A percentile compares a stretch with the other conserved stretches of the same genome.
Evolutionary conservation across 1,284 basidiomycete genomes (phyloP).

Genomic region (Taiwanofungus camphoratus): DNA sequence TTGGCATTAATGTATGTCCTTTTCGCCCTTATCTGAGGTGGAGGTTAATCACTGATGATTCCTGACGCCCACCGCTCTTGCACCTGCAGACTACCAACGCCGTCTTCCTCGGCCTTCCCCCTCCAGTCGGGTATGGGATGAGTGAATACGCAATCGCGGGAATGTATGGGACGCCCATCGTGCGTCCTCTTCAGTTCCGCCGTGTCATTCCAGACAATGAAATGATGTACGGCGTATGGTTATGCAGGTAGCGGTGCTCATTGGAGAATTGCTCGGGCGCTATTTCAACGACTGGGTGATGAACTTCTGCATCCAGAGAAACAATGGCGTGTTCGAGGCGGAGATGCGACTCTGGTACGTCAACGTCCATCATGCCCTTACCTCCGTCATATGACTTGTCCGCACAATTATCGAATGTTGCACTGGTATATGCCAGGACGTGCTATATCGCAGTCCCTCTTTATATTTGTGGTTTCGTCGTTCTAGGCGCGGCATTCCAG

Average conservation of each 20-base stretch:
- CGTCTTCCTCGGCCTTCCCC: slow-evolving; percentile 57
- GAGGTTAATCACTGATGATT: too few relatives aligned
- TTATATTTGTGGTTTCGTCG: slow-evolving; percentile 59
- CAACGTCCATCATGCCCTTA: too few relatives aligned
- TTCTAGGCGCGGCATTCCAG: slow-evolving; percentile 54
- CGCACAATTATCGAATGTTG: too few relatives aligned
- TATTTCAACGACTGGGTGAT: slow-evolving; percentile 67
- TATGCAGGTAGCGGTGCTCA: slow-evolving; percentile 49
- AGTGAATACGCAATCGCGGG: slow-evolving; percentile 47
- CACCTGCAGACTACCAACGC: slow-evolving; percentile 54
- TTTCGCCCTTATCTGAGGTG: too few relatives aligned
- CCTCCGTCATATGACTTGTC: too few relatives aligned
- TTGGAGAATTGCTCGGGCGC: slow-evolving; percentile 64
- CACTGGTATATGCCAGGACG: slow-evolving; percentile 35
- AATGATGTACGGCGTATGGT: too few relatives aligned
- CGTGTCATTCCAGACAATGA: too few relatives aligned
- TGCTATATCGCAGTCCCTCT: slow-evolving; percentile 59
- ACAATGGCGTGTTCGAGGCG: slow-evolving; percentile 67
- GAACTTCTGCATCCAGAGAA: slow-evolving; percentile 48
- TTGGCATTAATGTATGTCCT: slow-evolving; percentile 62
- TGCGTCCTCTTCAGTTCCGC: slow-evolving; percentile 23
- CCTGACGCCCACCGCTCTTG: too few relatives aligned
- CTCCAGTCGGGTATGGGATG: slow-evolving; percentile 56
- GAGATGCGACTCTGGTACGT: slow-evolving; percentile 62
- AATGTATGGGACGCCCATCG: slow-evolving; percentile 60